Evolutionary conservation across 768 basidiomycete genomes (phyloP), one percentile per base, ranked within the genome.

Genomic region (Lentinus brumalis): DNA sequence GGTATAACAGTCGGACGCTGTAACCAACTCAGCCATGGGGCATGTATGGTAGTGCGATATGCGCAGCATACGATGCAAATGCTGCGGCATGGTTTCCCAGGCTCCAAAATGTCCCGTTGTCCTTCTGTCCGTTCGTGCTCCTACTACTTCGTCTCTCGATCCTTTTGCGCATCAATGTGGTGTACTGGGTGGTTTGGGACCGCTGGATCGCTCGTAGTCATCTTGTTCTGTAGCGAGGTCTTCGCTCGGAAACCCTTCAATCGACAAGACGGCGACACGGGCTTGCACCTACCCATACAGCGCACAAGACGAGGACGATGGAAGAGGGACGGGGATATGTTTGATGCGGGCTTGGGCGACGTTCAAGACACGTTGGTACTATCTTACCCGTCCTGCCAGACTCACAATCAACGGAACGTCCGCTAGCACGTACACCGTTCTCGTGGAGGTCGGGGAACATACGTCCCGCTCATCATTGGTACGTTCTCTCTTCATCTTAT

Each of bases 1-100:
- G n/a, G n/a, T n/a, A n/a, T 86, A 86, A 86, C 85, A 86, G 85
- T 86, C 85, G 84, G 85, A 86, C 85, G 84, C 86, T 85, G 83
- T 86, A 77, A 86, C 85, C 85, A 86, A 86, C 85, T 86, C 81
- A 86, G 84, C 85, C 85, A 86, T 83, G 84, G 84, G 84, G 85
- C 85, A 86, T 7, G 10, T 10, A 35, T 35, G n/a, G n/a, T n/a
- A n/a, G n/a, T n/a, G n/a, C n/a, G n/a, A n/a, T n/a, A n/a, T n/a
- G n/a, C n/a, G n/a, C n/a, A n/a, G n/a, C n/a, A n/a, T n/a, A n/a
- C n/a, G n/a, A n/a, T n/a, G n/a, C n/a, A n/a, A n/a, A n/a, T n/a
- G n/a, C n/a, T n/a, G n/a, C n/a, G n/a, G n/a, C n/a, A n/a, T n/a
- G n/a, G n/a, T n/a, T n/a, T n/a, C n/a, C n/a, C n/a, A n/a, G n/a